Evolutionary conservation across 2,329 filamentous ascomycete genomes (phyloP).

Genomic region (Periglandula ipomoeae): DNA sequence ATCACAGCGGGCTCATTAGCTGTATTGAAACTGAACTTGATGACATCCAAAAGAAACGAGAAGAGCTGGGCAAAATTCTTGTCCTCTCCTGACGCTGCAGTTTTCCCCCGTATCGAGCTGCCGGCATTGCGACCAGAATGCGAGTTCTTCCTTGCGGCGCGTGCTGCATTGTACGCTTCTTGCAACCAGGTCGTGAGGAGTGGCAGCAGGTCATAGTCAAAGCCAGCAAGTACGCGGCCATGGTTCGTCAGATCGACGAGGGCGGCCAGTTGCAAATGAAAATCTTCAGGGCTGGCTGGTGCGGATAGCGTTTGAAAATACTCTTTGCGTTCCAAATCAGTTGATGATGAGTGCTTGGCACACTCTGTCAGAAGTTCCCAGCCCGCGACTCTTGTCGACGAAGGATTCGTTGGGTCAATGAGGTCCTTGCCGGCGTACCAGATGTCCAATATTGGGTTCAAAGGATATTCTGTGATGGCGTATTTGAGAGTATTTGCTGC

Average conservation of each 20-base stretch:
- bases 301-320: conserved; percentile 55
- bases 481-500: conserved; percentile 49
- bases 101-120: conserved; percentile 25
- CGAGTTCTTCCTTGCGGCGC: conserved; percentile 39
- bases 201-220: conserved; percentile 58
- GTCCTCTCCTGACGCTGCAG: conserved; percentile 41
- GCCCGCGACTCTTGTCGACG: conserved; percentile 45
- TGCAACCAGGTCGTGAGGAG: conserved; percentile 53
- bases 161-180: conserved; percentile 43
- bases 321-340: conserved; percentile 57
- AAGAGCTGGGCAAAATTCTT: conserved; percentile 57
- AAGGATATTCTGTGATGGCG: conserved; percentile 48
- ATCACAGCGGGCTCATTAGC: conserved; percentile 54
- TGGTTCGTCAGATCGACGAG: conserved; percentile 52
- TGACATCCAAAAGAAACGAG: conserved; percentile 54
- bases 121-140: conserved; percentile 27
- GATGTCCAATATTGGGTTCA: conserved; percentile 51
- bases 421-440: conserved; percentile 60
- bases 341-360: conserved; percentile 51
- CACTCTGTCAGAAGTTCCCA: conserved; percentile 59
- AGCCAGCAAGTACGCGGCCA: conserved; percentile 54
- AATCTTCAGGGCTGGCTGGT: conserved; percentile 50
- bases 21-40: conserved; percentile 67
- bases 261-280: conserved; percentile 55
- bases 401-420: conserved; percentile 47